Base-by-base conservation (phyloP, 768 basidiomycete genomes). In the Trametes cubensis region DNA sequence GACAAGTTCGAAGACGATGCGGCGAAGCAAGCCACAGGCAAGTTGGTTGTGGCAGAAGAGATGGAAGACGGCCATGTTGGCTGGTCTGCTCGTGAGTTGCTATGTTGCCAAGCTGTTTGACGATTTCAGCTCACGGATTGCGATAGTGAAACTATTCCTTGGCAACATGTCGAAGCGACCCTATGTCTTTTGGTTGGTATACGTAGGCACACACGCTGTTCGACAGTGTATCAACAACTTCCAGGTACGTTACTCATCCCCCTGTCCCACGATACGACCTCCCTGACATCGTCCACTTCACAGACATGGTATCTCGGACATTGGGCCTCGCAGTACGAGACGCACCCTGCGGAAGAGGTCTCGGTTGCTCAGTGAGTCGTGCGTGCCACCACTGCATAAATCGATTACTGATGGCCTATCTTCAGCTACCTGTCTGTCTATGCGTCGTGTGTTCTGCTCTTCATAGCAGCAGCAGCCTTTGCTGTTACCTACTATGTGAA, bases 31-130 rank as follows among this genome's bases (percentile, higher is more conserved):
- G 54, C 58, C 8, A 78, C 78, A 38, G 85, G 86, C 4, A 86
- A 87, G 67, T 76, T 89, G 17, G 80, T 88, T 48, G 73, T 86
- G 13, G 83, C 80, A 1, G 88, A 90, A 69, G 88, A 90, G 67
- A 79, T 86, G 38, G 81, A 77, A 15, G 76, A 80, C 45, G 87
- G 88, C 0, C 84, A 83, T 63, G 80, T 89, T 25, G 80, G 81
- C 55, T 83, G 81, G 75, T 64, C 64, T 6, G 74, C 80, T 38
- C 60, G 79, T 78, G 60, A 20, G 58, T 50, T 21, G n/a, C 42
- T 40, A 28, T 34, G 28, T 34, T 38, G 5, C 26, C 7, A 14
- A 21, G 15, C 48, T 1, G 30, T 6, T 26, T 47, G 2, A 70
- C 17, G 73, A 4, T 5, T 21, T 44, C 3, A 41, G 34, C 55